A percentile compares a stretch with the other conserved stretches of the same genome.
These are phyloP conservation scores for Xylaria sp. DNA, from an alignment of 2,329 filamentous ascomycete species.

Conservation along the genomic window DNA sequence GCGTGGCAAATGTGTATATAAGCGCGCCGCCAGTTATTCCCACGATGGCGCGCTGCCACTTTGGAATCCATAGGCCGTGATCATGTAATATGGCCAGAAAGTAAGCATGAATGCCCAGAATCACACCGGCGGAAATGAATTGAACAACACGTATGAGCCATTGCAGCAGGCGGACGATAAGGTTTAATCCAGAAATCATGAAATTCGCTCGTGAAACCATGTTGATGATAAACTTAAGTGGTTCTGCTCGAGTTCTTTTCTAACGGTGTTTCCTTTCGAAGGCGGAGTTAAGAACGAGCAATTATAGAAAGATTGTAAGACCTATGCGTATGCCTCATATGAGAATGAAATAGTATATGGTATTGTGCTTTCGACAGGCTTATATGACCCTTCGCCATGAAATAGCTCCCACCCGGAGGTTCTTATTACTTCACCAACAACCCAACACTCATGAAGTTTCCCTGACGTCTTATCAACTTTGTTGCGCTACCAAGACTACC, in stretches of 20 bases:
- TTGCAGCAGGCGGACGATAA: slow-evolving; percentile 38
- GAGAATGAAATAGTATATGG: not conserved
- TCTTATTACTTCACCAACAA: too few species aligned
- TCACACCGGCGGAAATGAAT: slow-evolving; percentile 63
- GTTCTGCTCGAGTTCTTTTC: not conserved
- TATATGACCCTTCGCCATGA: not conserved
- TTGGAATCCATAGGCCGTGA: slow-evolving; percentile 18
- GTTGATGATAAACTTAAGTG: not conserved
- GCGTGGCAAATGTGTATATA: slow-evolving; percentile 64
- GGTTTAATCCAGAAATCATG: not conserved
- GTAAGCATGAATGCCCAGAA: slow-evolving; percentile 68
- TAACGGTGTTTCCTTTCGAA: not conserved
- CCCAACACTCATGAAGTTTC: not conserved
- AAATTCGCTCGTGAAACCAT: too few species aligned
- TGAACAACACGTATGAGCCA: slow-evolving; percentile 63
- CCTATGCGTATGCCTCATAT: not conserved
- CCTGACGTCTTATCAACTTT: too few species aligned
- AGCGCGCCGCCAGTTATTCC: slow-evolving; percentile 64
- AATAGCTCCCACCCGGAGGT: too few species aligned
- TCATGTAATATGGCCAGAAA: slow-evolving; percentile 51
- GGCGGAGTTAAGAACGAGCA: not conserved
- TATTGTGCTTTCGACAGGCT: not conserved
- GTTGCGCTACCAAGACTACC: too few species aligned
- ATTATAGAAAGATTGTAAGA: not conserved
- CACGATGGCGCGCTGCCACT: slow-evolving; percentile 62